Base-by-base conservation (phyloP, 208 protist species). In the Novymonas esmeraldas region DNA sequence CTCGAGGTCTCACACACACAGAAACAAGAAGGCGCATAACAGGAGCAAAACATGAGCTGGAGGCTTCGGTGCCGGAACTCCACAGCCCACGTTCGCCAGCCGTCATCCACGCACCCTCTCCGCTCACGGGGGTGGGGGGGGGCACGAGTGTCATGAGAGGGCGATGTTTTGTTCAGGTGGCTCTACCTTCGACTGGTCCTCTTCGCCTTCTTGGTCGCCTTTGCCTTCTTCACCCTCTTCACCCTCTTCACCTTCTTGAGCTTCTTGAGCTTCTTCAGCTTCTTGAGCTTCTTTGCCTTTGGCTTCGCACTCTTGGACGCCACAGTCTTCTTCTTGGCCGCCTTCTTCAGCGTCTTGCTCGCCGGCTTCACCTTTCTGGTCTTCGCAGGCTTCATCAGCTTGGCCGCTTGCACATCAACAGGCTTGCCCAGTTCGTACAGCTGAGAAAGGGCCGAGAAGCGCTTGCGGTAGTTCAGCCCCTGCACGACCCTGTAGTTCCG, bases 401-500 rank as follows among this genome's bases (percentile, higher is more conserved):
- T 85, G 36, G 81, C 73, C 34, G 92, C 70, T 54, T 75, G 70
- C 55, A 64, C 51, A 39, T 92, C 75, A 20, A 93, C 44, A 10
- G 85, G 85, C 78, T 89, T 84, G 49, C 81, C 77, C n/a, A 95
- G 77, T 33, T 86, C 80, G 69, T 92, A 95, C 34, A 95, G 64
- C 70, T 92, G 79, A 11, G 84, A 90, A 28, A 95, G 87, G 14
- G 89, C 89, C 1, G 67, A 26, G 34, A 95, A 91, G 18, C 89
- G 89, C 61, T 81, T 84, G 28, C 61, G 57, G 69, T 87, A 82
- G 71, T 87, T 88, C 2, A 95, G 76, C 9, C 61, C 76, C 65
- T 78, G 73, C 61, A 95, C 89, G 44, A 82, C 77, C 46, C 76
- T 57, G 72, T 91, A 93, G 81, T 95, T 93, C 29, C 86, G 66